Percentiles rank a stretch among this genome's conserved stretches.
These are phyloP conservation scores for Aureobasidium sp. DNA, from an alignment of 2,329 filamentous ascomycete species.

Conservation along the genomic window DNA sequence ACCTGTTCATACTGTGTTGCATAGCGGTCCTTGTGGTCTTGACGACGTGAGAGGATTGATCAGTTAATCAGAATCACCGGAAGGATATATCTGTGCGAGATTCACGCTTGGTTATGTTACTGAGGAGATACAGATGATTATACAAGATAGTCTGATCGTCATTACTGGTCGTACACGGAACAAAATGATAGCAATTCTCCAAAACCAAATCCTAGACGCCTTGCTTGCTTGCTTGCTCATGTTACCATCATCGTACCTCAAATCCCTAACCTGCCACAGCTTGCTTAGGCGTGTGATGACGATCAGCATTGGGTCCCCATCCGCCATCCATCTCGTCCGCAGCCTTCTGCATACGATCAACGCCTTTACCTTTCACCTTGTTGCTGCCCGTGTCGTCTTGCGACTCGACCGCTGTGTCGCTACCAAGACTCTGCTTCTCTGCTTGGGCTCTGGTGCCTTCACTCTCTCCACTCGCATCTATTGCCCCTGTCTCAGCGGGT, in stretches of 20 bases:
- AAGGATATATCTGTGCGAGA: too few species aligned
- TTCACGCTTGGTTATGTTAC: too few species aligned
- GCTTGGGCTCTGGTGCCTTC: neutral
- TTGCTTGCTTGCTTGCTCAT: neutral
- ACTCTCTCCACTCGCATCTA: neutral
- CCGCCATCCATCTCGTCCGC: neutral
- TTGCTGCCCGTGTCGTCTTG: neutral
- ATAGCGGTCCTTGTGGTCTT: neutral
- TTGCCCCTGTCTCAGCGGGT: neutral
- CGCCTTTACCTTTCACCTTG: neutral
- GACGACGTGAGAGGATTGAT: neutral
- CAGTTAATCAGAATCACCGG: neutral
- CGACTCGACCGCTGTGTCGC: conserved; percentile 11
- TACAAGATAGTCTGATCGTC: neutral
- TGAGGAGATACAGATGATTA: neutral
- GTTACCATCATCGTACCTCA: neutral
- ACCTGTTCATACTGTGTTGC: neutral
- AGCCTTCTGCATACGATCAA: neutral
- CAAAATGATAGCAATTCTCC: neutral
- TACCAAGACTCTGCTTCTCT: neutral
- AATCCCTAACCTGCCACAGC: neutral
- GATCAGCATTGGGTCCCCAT: conserved; percentile 2
- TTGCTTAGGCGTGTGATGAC: neutral
- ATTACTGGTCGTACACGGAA: neutral
- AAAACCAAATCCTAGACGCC: neutral